Base-by-base conservation (phyloP, 352 stramenopile genomes). In the Achlya hypogyna region DNA sequence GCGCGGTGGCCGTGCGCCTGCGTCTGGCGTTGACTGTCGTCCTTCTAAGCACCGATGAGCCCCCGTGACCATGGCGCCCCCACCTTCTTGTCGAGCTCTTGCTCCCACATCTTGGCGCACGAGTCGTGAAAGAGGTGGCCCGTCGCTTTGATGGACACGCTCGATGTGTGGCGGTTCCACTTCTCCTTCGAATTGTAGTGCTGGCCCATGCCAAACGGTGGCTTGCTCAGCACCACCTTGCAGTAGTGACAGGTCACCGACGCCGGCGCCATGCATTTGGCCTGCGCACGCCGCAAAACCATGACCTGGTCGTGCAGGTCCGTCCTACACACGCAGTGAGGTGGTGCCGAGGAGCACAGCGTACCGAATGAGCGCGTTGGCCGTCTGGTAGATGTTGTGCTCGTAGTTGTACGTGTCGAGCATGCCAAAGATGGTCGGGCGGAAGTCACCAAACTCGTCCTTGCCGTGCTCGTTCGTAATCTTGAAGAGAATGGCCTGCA, bases 401-500 rank as follows among this genome's bases (percentile, higher is more conserved):
- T 95, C 86, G 76, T 95, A 92, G 73, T 92, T 92, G 77, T 93
- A 93, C 56, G 92, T 97, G 72, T 91, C 88, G n/a, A 98, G 71
- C 78, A 98, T 96, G 71, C 86, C 92, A 38, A 96, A 92, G 63
- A 98, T 93, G 53, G 96, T 97, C 43, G 96, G 90, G 1, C 92
- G 87, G 72, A 98, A 95, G 68, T 98, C 94, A 23, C 91, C 92
- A 69, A 98, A 95, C 45, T 91, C 84, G 71, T 87, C 95, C 60
- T 89, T 89, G 10, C 89, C 88, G 74, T 97, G 88, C 72, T 98
- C 94, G 51, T 88, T 96, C 53, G 92, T 97, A 60, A 98, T 96
- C 78, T 98, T 98, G 62, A 96, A 93, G 56, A 98, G 74, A 38
- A 98, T 93, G 67, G 95, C 90, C 72, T 89, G 90, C 12, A 98